A percentile compares a stretch with the other conserved stretches of the same genome.
Conservation (phyloP, 352 stramenopile species). For the Phytophthora rubi region DNA sequence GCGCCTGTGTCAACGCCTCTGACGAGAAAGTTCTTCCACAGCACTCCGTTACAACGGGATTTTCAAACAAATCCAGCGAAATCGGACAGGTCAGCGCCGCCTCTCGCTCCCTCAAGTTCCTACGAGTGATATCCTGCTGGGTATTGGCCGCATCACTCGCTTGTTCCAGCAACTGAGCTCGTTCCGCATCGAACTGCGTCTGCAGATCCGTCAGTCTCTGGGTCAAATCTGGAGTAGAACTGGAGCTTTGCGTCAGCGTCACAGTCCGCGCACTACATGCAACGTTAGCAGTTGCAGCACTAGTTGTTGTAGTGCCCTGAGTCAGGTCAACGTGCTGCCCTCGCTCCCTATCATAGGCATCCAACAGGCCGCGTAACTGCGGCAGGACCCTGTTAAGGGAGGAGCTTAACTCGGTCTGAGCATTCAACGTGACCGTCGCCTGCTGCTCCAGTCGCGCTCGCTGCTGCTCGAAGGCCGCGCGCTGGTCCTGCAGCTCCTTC, state of each 20-base stretch:
- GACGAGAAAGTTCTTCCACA: constrained; percentile 25
- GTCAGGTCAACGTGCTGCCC: background rate
- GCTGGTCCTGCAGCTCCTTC: constrained; percentile 2
- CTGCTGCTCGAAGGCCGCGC: background rate
- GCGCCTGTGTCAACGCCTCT: background rate
- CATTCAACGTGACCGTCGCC: background rate
- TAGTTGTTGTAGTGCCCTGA: background rate
- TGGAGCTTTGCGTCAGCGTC: no score
- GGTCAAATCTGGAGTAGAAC: background rate
- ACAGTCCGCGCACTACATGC: background rate
- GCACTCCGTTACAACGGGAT: constrained; percentile 21
- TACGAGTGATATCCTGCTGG: background rate
- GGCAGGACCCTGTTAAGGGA: constrained; percentile 1
- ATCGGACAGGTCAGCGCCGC: constrained; percentile 22
- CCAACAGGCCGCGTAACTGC: background rate
- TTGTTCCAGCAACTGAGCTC: constrained; percentile 5
- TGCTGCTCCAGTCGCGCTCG: background rate
- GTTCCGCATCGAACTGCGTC: background rate
- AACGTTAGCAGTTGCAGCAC: no score
- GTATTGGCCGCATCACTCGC: background rate
- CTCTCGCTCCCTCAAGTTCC: constrained; percentile 14
- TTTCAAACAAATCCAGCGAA: constrained; percentile 15
- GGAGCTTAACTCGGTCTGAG: background rate
- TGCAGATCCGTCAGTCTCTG: background rate
- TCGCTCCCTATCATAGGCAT: constrained; percentile 2